Percentiles rank a stretch among this genome's conserved stretches.
phyloP scores from a whole-genome alignment of 805 yeast genomes.

The Torulaspora maleeae region DNA sequence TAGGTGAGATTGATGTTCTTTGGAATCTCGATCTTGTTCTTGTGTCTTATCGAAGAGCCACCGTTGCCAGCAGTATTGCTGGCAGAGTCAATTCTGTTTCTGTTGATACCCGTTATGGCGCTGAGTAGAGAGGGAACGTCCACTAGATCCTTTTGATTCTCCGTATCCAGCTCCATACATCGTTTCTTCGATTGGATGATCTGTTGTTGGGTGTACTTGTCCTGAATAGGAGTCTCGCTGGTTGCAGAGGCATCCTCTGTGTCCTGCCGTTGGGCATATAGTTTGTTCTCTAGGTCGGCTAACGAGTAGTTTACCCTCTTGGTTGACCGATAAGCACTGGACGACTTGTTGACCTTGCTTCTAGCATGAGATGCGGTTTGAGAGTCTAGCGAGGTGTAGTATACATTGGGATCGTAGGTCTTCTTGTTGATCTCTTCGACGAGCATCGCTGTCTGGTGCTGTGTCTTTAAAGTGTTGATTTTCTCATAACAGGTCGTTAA shows the following conservation, averaged over 20 bases:
- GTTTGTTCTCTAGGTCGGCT: slow-evolving; percentile 33
- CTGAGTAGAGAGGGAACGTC: slow-evolving; percentile 33
- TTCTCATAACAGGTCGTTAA: neutral
- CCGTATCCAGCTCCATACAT: slow-evolving; percentile 34
- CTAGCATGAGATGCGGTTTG: slow-evolving; percentile 21
- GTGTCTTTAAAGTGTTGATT: neutral
- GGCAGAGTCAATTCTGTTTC: slow-evolving; percentile 29
- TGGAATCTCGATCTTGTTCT: slow-evolving; percentile 32
- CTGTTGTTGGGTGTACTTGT: slow-evolving; percentile 29
- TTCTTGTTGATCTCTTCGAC: slow-evolving; percentile 35
- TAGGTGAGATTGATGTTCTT: slow-evolving; percentile 29
- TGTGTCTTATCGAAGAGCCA: slow-evolving; percentile 19
- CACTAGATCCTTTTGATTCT: slow-evolving; percentile 27
- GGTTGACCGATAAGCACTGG: slow-evolving; percentile 24
- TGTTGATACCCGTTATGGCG: slow-evolving; percentile 30
- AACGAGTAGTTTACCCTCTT: slow-evolving; percentile 35
- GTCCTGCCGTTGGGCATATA: slow-evolving; percentile 22
- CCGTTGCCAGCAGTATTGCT: slow-evolving; percentile 9
- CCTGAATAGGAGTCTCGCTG: slow-evolving; percentile 16
- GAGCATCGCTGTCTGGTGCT: slow-evolving; percentile 7
- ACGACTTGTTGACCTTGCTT: slow-evolving; percentile 19
- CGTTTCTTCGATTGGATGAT: slow-evolving; percentile 32
- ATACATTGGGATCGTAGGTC: slow-evolving; percentile 33
- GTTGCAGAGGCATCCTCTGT: slow-evolving; percentile 8
- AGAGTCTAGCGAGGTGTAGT: slow-evolving; percentile 28